Evolutionary conservation across 2,329 filamentous ascomycete species (phyloP).

Genomic region (Clarireedia paspali): DNA sequence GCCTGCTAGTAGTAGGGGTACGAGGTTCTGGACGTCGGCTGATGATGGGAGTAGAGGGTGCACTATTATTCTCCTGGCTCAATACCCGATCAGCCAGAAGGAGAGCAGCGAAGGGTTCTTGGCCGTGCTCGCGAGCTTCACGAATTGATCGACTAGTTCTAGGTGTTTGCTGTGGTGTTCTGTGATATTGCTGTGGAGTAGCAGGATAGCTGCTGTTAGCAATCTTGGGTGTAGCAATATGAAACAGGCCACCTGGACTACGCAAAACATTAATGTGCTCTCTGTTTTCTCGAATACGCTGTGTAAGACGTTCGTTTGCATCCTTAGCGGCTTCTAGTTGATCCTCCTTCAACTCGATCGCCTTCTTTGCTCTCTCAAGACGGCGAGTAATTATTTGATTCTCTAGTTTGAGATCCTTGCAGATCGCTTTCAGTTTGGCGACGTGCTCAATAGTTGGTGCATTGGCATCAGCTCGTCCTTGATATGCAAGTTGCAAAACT

Average conservation of each 20-base stretch:
- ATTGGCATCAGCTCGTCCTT: constrained; percentile 44
- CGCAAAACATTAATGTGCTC: constrained; percentile 77
- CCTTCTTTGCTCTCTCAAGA: constrained; percentile 65
- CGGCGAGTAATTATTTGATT: constrained; percentile 57
- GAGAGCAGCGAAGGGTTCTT: constrained; percentile 60
- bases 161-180: constrained; percentile 45
- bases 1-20: constrained; percentile 43
- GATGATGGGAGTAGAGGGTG: constrained; percentile 57
- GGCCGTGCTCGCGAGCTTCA: constrained; percentile 39
- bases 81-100: constrained; percentile 68
- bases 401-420: constrained; percentile 58
- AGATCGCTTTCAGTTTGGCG: constrained; percentile 57
- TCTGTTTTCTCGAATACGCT: constrained; percentile 80
- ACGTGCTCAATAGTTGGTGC: constrained; percentile 40
- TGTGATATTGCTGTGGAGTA: constrained; percentile 35
- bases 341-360: constrained; percentile 72
- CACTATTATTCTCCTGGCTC: constrained; percentile 67
- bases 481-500: constrained; percentile 65
- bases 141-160: constrained; percentile 30
- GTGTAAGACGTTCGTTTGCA: constrained; percentile 69
- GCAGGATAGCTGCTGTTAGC: constrained; percentile 31
- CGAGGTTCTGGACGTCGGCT: constrained; percentile 30
- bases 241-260: constrained; percentile 63
- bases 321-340: constrained; percentile 63
- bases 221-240: constrained; percentile 51